Evolutionary conservation across 208 protist species (phyloP).

Genomic region (Trypanosoma avium): DNA sequence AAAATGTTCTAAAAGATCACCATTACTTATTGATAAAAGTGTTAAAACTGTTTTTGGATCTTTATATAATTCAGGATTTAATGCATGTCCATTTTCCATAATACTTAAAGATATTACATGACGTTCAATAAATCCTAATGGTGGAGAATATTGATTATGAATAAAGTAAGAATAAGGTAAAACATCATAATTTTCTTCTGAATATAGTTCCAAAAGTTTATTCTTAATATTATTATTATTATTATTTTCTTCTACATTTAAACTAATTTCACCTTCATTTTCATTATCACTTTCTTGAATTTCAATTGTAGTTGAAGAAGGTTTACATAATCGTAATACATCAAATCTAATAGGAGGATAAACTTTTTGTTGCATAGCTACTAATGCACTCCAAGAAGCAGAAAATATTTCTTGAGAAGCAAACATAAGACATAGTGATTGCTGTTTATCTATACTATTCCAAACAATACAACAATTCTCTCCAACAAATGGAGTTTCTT

Average conservation of each 20-base stretch:
- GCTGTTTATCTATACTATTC: constrained; percentile 77
- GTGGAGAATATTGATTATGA: constrained; percentile 61
- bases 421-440: constrained; percentile 82
- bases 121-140: constrained; percentile 73
- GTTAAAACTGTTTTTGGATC: constrained; percentile 38
- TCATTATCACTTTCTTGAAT: neutral
- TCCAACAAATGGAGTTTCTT: constrained; percentile 76
- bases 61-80: constrained; percentile 47
- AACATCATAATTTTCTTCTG: neutral
- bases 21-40: constrained; percentile 52
- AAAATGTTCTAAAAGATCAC: constrained; percentile 60
- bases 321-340: too few relatives aligned
- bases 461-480: constrained; percentile 89
- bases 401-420: constrained; percentile 66
- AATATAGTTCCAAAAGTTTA: too few relatives aligned
- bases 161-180: constrained; percentile 73
- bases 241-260: neutral
- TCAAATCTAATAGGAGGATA: too few relatives aligned
- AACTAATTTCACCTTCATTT: neutral
- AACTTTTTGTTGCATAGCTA: constrained; percentile 72
- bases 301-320: constrained; percentile 51
- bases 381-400: constrained; percentile 71
- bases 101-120: constrained; percentile 71
- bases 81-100: constrained; percentile 55
- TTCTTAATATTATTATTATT: too few relatives aligned